Evolutionary conservation across 257 asterid genomes (phyloP).

Genomic region (Voacanga thouarsii): DNA sequence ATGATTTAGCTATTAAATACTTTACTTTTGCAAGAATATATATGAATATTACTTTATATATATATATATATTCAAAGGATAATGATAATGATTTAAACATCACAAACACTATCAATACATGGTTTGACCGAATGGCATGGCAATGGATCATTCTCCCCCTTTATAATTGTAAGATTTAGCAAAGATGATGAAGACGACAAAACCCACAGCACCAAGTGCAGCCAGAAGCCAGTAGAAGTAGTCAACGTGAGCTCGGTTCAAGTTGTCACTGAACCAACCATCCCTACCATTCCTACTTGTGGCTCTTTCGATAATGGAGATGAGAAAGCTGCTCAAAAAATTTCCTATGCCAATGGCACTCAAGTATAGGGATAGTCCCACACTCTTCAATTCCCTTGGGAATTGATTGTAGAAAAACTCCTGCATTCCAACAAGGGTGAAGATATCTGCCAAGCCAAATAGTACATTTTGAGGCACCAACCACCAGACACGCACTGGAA

Average conservation of each 20-base stretch:
- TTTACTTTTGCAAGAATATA: too few relatives aligned
- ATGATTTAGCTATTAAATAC: too few relatives aligned
- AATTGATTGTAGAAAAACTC: slow-evolving; percentile 69
- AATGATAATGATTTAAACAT: too few relatives aligned
- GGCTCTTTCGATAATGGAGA: slow-evolving; percentile 37
- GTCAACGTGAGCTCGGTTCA: slow-evolving; percentile 66
- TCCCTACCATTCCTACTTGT: slow-evolving; percentile 33
- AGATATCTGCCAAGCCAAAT: slow-evolving; percentile 48
- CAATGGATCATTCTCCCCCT: neutral
- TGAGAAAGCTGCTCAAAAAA: slow-evolving; percentile 58
- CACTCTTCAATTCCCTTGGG: slow-evolving; percentile 49
- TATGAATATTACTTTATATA: too few relatives aligned
- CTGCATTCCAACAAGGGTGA: slow-evolving; percentile 57
- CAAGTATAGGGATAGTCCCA: slow-evolving; percentile 51
- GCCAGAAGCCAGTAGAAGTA: slow-evolving; percentile 70
- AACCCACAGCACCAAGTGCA: slow-evolving; percentile 33
- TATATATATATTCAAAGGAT: too few relatives aligned
- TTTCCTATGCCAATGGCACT: slow-evolving; percentile 57
- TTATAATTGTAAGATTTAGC: slow-evolving; percentile 27
- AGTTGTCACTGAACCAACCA: slow-evolving; percentile 59
- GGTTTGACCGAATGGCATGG: too few relatives aligned
- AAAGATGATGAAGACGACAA: slow-evolving; percentile 31
- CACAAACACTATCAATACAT: too few relatives aligned
- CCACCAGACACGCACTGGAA: slow-evolving; percentile 77
- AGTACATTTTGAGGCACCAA: slow-evolving; percentile 51